Percentiles rank a stretch among this genome's conserved stretches.
phyloP scores from a whole-genome alignment of 805 yeast species.

The Cyberlindnera meyerae region DNA sequence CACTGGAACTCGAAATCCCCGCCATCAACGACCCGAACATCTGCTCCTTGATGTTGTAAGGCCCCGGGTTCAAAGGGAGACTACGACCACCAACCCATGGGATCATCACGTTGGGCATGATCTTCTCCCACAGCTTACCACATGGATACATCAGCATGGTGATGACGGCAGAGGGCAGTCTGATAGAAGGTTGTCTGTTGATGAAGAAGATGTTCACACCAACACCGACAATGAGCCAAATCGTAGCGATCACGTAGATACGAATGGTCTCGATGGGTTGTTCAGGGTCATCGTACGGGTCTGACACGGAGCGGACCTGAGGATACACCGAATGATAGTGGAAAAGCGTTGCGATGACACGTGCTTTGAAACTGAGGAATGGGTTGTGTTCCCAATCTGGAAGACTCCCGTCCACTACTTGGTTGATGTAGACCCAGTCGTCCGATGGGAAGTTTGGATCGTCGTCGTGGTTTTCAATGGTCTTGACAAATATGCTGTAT shows the following conservation, averaged over 20 bases:
- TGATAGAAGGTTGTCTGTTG: slow-evolving; percentile 48
- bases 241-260: slow-evolving; percentile 32
- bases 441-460: slow-evolving; percentile 43
- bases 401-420: slow-evolving; percentile 2
- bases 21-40: slow-evolving; percentile 51
- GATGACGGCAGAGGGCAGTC: slow-evolving; percentile 38
- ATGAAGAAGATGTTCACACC: slow-evolving; percentile 53
- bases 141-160: slow-evolving; percentile 44
- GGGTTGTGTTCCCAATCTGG: slow-evolving; percentile 3
- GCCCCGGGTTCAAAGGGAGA: slow-evolving; percentile 55
- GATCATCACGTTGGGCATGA: slow-evolving; percentile 44
- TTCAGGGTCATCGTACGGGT: slow-evolving; percentile 43
- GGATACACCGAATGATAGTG: slow-evolving; percentile 52
- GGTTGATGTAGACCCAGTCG: slow-evolving; percentile 12
- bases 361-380: slow-evolving; percentile 6
- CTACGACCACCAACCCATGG: slow-evolving; percentile 34
- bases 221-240: slow-evolving; percentile 49
- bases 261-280: slow-evolving; percentile 47
- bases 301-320: slow-evolving; percentile 61
- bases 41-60: slow-evolving; percentile 62
- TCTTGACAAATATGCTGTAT: slow-evolving; percentile 27
- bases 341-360: slow-evolving; percentile 7
- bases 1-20: slow-evolving; percentile 26
- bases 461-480: slow-evolving; percentile 37
- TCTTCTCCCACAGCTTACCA: slow-evolving; percentile 37